Evolutionary conservation across 768 basidiomycete species (phyloP).

Genomic region (Clavulina sp.): DNA sequence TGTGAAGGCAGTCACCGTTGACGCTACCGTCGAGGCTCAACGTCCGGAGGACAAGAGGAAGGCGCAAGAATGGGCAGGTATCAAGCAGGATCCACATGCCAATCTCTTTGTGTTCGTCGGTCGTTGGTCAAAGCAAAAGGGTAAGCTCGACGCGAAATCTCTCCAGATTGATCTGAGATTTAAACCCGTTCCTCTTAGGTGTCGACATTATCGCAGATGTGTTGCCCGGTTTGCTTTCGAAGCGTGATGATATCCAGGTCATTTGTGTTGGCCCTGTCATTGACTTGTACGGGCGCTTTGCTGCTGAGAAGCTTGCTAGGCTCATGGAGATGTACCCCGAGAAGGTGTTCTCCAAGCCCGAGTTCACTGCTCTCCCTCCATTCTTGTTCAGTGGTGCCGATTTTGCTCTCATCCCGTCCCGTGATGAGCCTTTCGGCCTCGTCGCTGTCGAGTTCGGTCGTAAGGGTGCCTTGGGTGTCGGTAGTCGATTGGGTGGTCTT

Average conservation of each 20-base stretch:
- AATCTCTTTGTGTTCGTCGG: slow-evolving; percentile 94
- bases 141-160: slow-evolving; percentile 4
- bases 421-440: slow-evolving; percentile 91
- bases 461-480: slow-evolving; percentile 92
- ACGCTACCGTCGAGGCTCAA: slow-evolving; percentile 68
- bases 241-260: slow-evolving; percentile 69
- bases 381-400: slow-evolving; percentile 91
- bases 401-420: slow-evolving; percentile 87
- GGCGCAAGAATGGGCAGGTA: slow-evolving; percentile 88
- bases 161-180: background rate
- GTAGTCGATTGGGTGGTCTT: slow-evolving; percentile 81
- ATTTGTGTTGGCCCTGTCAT: slow-evolving; percentile 89
- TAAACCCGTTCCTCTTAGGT: slow-evolving; percentile 16
- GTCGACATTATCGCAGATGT: slow-evolving; percentile 96
- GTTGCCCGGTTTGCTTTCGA: slow-evolving; percentile 79
- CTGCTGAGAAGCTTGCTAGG: slow-evolving; percentile 81
- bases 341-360: slow-evolving; percentile 88
- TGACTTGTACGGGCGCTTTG: slow-evolving; percentile 87
- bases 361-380: slow-evolving; percentile 85
- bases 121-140: slow-evolving; percentile 96
- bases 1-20: slow-evolving; percentile 57
- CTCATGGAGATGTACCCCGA: slow-evolving; percentile 93
- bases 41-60: slow-evolving; percentile 83
- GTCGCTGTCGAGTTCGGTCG: slow-evolving; percentile 94
- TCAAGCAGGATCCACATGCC: slow-evolving; percentile 77